phyloP scores from a whole-genome alignment of 1,139 yeast genomes.

The Magnusiomyces fungicola region DNA sequence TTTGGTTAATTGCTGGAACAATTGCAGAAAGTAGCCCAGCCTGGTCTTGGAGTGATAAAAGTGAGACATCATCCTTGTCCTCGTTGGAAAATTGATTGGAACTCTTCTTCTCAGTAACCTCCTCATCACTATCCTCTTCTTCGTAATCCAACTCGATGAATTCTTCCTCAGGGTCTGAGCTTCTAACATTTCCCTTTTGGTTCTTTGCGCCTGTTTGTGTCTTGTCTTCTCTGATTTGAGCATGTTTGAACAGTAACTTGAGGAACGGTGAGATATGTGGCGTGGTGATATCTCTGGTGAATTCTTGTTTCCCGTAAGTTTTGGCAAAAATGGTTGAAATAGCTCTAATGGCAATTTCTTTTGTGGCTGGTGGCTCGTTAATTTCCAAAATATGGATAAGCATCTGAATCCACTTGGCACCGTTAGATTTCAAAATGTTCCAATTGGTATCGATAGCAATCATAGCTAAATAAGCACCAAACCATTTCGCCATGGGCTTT shows the following conservation, averaged over 20 bases:
- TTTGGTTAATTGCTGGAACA: constrained; percentile 43
- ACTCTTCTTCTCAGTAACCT: background rate
- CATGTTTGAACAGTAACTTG: constrained; percentile 41
- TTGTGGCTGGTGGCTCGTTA: constrained; percentile 38
- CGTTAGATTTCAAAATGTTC: constrained; percentile 39
- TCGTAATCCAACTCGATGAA: background rate
- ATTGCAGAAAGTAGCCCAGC: constrained; percentile 33
- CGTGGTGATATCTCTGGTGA: constrained; percentile 77
- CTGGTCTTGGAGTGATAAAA: background rate
- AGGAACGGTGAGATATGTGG: constrained; percentile 67
- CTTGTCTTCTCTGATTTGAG: constrained; percentile 21
- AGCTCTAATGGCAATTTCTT: constrained; percentile 46
- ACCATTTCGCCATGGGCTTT: constrained; percentile 26
- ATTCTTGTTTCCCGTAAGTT: constrained; percentile 73
- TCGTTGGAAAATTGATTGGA: background rate
- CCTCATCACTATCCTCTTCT: background rate
- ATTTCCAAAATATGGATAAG: constrained; percentile 52
- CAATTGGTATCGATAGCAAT: constrained; percentile 27
- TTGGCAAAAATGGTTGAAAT: constrained; percentile 43
- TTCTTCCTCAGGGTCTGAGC: background rate
- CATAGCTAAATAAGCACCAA: constrained; percentile 31
- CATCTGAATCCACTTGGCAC: constrained; percentile 48
- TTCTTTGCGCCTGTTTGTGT: background rate
- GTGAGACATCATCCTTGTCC: constrained; percentile 21
- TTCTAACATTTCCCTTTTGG: background rate